These are phyloP conservation scores for Petrea volubilis DNA, from an alignment of 257 asterid genomes.

Conservation along the genomic window DNA sequence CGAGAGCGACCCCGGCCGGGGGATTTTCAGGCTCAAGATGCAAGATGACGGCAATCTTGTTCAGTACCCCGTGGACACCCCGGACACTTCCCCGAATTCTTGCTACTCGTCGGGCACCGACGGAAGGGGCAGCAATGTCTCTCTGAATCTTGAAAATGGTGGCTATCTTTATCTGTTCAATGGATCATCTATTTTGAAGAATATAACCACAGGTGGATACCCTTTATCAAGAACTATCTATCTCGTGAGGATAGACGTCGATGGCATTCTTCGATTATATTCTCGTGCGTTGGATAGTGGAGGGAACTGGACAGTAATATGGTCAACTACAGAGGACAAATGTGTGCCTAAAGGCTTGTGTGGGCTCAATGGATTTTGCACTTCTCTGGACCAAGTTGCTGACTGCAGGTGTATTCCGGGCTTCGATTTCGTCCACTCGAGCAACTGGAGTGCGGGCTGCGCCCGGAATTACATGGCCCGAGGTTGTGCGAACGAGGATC, in stretches of 20 bases:
- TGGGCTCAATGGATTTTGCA: background rate
- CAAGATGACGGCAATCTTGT: too few species aligned
- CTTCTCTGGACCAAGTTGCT: background rate
- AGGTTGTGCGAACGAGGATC: too few species aligned
- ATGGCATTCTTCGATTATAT: constrained; percentile 41
- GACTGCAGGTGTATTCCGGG: constrained; percentile 39
- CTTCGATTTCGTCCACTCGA: constrained; percentile 12
- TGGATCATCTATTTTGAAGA: too few species aligned
- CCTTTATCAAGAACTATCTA: constrained; percentile 18
- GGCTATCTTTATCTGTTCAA: too few species aligned
- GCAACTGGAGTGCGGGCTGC: background rate
- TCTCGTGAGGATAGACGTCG: constrained; percentile 33
- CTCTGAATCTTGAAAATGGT: too few species aligned
- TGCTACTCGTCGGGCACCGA: background rate
- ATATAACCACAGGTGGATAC: constrained; percentile 27
- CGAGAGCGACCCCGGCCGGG: too few species aligned
- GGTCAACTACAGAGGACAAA: constrained; percentile 11
- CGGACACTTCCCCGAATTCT: too few species aligned
- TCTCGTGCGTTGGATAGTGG: constrained; percentile 12
- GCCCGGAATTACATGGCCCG: too few species aligned
- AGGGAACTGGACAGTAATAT: constrained; percentile 19
- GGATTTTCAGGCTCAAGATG: too few species aligned
- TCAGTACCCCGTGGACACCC: too few species aligned
- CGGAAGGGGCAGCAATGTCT: background rate
- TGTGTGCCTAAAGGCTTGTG: constrained; percentile 42